Base-by-base conservation (phyloP, 75 land plant species). In the Picea sitchensis region DNA sequence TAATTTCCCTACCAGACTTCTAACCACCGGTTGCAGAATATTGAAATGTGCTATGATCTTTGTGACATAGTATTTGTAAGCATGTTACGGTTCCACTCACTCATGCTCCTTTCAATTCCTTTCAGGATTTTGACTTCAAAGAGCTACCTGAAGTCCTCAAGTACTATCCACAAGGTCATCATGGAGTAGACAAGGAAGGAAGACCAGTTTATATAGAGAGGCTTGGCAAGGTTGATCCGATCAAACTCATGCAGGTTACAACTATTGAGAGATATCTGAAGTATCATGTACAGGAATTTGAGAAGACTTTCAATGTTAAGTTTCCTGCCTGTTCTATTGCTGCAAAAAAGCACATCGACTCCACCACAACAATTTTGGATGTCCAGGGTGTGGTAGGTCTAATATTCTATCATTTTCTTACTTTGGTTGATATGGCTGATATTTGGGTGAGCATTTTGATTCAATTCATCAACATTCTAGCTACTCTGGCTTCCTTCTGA, bases 141-240 rank as follows among this genome's bases (percentile, higher is more conserved):
- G 94, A 92, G 65, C 15, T 90, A 1, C 87, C 79, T 1, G 83
- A 90, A 79, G 92, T 92, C 47, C 72, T 79, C 64, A 79, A 82
- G 51, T 79, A 84, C 85, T 92, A 92, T 58, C 94, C 94, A 7
- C 94, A 92, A 65, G 92, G 94, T 47, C 86, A 90, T 83, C 94
- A 92, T 80, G 94, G 94, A 31, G 88, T 92, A n/a, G 94, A 92
- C 82, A 92, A 92, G 82, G 94, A 90, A 61, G 94, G 94, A 74
- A 87, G 92, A 77, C 94, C 94, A 68, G 86, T 92, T 26, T 92
- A 92, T 73, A 86, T 92, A 60, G 94, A 92, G 83, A 68, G 78
- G 31, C 80, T 92, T 23, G 94, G 94, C 47, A 88, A 90, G 74
- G 87, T 92, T 47, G 90, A 92, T 73, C 57, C 85, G 14, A 81